Base-by-base conservation (phyloP, 257 asterid species). In the Vinca minor region DNA sequence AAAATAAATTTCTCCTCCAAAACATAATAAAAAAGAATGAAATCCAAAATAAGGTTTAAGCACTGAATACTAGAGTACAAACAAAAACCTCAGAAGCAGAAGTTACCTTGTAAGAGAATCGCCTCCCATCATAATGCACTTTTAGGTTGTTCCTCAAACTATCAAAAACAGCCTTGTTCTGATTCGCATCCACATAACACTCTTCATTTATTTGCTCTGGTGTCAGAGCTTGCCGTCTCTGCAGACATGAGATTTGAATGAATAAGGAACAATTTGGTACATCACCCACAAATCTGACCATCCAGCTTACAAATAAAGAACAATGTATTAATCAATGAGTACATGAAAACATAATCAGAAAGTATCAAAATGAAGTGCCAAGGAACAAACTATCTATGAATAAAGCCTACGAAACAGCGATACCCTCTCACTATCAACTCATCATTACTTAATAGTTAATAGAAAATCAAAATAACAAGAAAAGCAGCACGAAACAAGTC, bases 181-280 rank as follows among this genome's bases (percentile, higher is more conserved):
- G 41, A 36, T 41, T 61, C 32, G 41, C 49, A 61, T 61, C 65
- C 47, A 61, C 65, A 11, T 61, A 61, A 61, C 65, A 61, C 49
- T 61, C 65, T 41, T 61, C 65, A 61, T 61, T 61, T 61, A 61
- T 61, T 23, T 61, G 65, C 13, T 61, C 65, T 61, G 65, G 65
- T 7, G 65, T 61, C 20, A 61, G n/a, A 20, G 64, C 64, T 39
- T 36, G 64, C n/a, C 65, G 15, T 61, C 23, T 61, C 65, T 61
- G 23, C 23, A 25, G 4, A 41, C 21, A 20, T 6, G 32, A 9
- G 41, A 12, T 4, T 8, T 12, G 60, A 54, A 0, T 34, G 11
- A 18, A 25, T 23, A 36, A 59, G 11, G 17, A 52, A 18, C 3
- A 20, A 35, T 5, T 36, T 5, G 46, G 42, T 38, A 8, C 48